Conservation (phyloP, 2,329 filamentous ascomycete genomes). For the Scorias spongiosa region DNA sequence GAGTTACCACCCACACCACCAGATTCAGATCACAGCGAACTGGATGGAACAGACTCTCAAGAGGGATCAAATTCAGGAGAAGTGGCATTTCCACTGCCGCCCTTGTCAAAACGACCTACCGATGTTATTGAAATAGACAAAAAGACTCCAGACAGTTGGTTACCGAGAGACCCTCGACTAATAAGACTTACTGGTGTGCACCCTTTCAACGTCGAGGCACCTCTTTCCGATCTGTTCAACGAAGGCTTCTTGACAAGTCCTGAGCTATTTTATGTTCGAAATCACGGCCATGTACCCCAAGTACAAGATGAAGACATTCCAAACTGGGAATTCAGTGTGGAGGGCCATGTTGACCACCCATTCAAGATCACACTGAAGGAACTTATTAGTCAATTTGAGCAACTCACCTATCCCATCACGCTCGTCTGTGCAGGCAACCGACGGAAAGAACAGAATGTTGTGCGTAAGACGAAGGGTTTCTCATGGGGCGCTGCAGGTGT, state of each 20-base stretch:
- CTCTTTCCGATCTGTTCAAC: constrained; percentile 61
- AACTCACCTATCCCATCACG: constrained; percentile 73
- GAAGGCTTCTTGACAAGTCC: constrained; percentile 75
- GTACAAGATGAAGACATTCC: constrained; percentile 57
- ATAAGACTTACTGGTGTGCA: constrained; percentile 79
- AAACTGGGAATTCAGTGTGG: constrained; percentile 69
- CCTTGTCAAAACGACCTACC: constrained; percentile 40
- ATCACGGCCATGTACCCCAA: constrained; percentile 70
- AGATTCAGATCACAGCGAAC: constrained; percentile 18
- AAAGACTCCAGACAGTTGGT: constrained; percentile 70
- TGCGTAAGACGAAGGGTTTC: constrained; percentile 84
- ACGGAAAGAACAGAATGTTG: constrained; percentile 82
- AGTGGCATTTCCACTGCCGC: constrained; percentile 50
- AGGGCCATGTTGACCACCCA: constrained; percentile 72
- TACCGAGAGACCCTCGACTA: constrained; percentile 63
- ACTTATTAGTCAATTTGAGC: constrained; percentile 58
- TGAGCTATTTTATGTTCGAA: constrained; percentile 81
- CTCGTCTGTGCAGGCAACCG: constrained; percentile 86
- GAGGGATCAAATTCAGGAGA: constrained; percentile 43
- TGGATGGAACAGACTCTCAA: constrained; percentile 11
- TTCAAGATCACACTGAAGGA: constrained; percentile 57
- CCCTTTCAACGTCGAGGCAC: constrained; percentile 82
- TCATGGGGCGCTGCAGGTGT: constrained; percentile 83
- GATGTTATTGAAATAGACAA: constrained; percentile 59
- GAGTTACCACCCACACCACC: constrained; percentile 23